Percentiles rank a stretch among this genome's conserved stretches.
These are phyloP conservation scores for Cucumis cinereus DNA, from an alignment of 306 rosid species.

Conservation along the genomic window DNA sequence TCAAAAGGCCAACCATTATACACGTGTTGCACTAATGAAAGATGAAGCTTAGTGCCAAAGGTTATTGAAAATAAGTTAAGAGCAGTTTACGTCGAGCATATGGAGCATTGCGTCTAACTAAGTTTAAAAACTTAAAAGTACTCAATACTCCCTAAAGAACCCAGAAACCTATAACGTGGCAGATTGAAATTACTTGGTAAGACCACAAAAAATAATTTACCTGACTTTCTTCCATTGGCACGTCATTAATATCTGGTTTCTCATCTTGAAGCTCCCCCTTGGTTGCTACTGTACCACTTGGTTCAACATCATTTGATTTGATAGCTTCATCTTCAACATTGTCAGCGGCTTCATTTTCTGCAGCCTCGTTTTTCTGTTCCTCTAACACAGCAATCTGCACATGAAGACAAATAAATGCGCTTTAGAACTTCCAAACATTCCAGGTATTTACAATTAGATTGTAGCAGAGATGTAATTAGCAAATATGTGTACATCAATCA, in stretches of 20 bases:
- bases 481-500: background rate
- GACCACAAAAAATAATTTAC: slow-evolving; percentile 14
- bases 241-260: slow-evolving; percentile 87
- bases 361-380: slow-evolving; percentile 64
- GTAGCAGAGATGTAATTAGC: no score
- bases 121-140: background rate
- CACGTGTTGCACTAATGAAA: background rate
- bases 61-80: background rate
- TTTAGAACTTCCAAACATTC: background rate
- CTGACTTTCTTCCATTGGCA: slow-evolving; percentile 86
- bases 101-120: background rate
- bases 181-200: background rate
- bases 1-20: background rate
- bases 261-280: slow-evolving; percentile 46
- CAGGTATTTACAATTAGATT: background rate
- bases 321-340: slow-evolving; percentile 51
- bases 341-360: slow-evolving; percentile 47
- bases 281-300: slow-evolving; percentile 22
- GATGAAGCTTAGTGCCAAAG: background rate
- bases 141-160: background rate
- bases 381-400: slow-evolving; percentile 78
- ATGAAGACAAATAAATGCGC: background rate
- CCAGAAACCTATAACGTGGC: background rate
- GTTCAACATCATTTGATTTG: slow-evolving; percentile 34
- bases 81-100: background rate